Conservation (phyloP, 345 rosid species). For the sweet orange (Citrus sinensis) region DNA sequence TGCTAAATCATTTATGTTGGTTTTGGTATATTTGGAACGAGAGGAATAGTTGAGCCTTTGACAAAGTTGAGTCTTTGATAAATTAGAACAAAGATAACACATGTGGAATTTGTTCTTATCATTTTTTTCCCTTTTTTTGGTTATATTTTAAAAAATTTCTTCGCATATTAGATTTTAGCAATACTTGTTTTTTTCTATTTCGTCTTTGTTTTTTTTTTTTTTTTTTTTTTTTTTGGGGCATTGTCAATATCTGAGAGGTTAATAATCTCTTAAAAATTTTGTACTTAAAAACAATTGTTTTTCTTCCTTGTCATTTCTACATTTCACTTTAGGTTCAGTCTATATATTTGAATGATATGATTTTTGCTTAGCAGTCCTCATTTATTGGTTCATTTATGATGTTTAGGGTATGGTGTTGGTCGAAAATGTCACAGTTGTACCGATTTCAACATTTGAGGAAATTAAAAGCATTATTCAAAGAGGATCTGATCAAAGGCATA, state of each 20-base stretch:
- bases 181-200: background rate
- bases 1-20: background rate
- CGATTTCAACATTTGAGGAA: conserved; percentile 76
- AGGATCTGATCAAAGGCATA: conserved; percentile 85
- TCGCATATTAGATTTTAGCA: background rate
- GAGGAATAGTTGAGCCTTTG: background rate
- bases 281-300: background rate
- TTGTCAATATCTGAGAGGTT: background rate
- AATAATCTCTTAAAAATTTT: background rate
- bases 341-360: background rate
- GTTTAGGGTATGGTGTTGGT: conserved; percentile 86
- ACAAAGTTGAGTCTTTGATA: background rate
- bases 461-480: conserved; percentile 60
- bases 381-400: conserved; percentile 13
- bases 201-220: background rate
- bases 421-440: conserved; percentile 74
- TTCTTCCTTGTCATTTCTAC: background rate
- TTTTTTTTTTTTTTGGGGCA: background rate
- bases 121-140: background rate
- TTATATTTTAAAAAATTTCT: background rate
- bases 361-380: conserved; percentile 8
- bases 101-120: background rate
- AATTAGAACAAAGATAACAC: background rate
- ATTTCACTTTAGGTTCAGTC: background rate
- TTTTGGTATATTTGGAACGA: background rate